Conservation (phyloP, 805 yeast species). For the Candida coquimbonensis region DNA sequence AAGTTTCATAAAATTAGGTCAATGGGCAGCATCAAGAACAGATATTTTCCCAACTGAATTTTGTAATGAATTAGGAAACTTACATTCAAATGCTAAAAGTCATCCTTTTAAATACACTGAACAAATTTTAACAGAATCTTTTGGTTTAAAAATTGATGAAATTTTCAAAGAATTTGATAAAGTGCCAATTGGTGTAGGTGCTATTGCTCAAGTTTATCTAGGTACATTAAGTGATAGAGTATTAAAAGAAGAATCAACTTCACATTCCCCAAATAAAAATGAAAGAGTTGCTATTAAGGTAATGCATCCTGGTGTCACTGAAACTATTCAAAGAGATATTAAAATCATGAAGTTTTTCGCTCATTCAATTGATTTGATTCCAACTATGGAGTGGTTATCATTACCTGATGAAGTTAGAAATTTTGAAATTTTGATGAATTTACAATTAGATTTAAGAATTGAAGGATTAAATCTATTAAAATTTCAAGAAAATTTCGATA, state of each 20-base stretch:
- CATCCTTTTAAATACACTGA: constrained; percentile 64
- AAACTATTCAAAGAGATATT: constrained; percentile 70
- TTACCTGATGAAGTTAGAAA: constrained; percentile 91
- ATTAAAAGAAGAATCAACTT: constrained; percentile 17
- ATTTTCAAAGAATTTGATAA: constrained; percentile 74
- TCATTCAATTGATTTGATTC: constrained; percentile 55
- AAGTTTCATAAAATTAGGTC: constrained; percentile 85
- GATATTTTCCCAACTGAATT: constrained; percentile 80
- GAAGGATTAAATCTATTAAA: constrained; percentile 76
- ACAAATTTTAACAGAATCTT: constrained; percentile 49
- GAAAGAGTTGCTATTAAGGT: constrained; percentile 84
- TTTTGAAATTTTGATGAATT: constrained; percentile 75
- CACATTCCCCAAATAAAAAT: constrained; percentile 20
- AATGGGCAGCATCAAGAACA: constrained; percentile 98
- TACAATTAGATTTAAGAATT: constrained; percentile 83
- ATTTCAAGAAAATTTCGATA: constrained; percentile 63
- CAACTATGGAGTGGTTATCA: constrained; percentile 97
- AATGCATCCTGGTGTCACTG: constrained; percentile 79
- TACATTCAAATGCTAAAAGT: constrained; percentile 78
- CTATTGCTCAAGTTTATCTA: constrained; percentile 91
- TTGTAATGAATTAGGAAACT: constrained; percentile 65
- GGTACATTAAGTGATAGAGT: constrained; percentile 53
- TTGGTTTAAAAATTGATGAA: constrained; percentile 49
- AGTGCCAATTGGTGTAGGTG: constrained; percentile 91
- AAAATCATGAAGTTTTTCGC: constrained; percentile 83